Conservation (phyloP, 352 stramenopile genomes). For the Pythium insidiosum region DNA sequence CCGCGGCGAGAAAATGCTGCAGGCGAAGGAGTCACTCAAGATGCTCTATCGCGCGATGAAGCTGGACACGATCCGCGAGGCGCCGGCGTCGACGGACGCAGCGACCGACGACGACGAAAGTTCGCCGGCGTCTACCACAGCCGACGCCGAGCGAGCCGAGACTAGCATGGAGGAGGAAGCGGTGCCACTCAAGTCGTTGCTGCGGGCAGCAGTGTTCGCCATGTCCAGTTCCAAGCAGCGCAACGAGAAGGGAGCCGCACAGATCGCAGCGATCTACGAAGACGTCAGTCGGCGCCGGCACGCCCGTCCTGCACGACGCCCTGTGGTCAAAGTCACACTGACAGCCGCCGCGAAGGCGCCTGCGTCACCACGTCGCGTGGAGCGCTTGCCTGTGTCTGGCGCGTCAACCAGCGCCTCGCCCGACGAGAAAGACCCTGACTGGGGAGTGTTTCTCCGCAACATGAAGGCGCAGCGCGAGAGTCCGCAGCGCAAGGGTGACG, state of each 20-base stretch:
- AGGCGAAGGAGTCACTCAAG: conserved; percentile 55
- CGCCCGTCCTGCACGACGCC: background rate
- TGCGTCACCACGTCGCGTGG: too few species aligned
- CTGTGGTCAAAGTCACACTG: conserved; percentile 2
- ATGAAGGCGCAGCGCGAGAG: conserved; percentile 14
- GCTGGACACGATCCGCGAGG: conserved; percentile 2
- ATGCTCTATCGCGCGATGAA: conserved; percentile 46
- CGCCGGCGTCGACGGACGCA: background rate
- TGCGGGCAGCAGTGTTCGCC: conserved; percentile 49
- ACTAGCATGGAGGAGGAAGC: conserved; percentile 4
- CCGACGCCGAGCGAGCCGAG: background rate
- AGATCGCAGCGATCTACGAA: conserved; percentile 41
- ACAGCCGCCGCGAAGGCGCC: background rate
- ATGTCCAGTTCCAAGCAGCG: conserved; percentile 56
- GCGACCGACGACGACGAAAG: background rate
- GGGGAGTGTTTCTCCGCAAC: conserved; percentile 16
- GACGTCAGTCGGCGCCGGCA: conserved; percentile 16
- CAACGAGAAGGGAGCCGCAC: conserved; percentile 20
- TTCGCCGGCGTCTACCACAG: background rate
- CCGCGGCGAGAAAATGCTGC: conserved; percentile 33
- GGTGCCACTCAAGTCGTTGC: conserved; percentile 41
- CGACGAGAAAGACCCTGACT: conserved; percentile 8
- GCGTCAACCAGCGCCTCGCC: background rate
- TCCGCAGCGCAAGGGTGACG: background rate
- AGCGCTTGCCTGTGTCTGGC: background rate